phyloP scores from a whole-genome alignment of 1,284 basidiomycete genomes.

The Sanghuangporus sanghuang region DNA sequence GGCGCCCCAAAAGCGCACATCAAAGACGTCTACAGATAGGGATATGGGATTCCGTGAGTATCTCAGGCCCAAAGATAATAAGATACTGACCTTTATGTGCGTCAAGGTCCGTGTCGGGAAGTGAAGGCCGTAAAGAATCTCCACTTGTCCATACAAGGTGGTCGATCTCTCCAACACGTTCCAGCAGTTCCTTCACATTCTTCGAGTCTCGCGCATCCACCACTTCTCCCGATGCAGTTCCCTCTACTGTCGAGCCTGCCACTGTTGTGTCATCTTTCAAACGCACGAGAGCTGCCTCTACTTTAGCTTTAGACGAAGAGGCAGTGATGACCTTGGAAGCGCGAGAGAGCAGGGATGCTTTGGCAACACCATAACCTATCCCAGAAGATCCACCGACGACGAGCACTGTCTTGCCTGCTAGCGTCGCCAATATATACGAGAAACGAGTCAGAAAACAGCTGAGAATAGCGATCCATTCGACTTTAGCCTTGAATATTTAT shows the following conservation, averaged over 20 bases:
- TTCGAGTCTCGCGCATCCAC: conserved; percentile 14
- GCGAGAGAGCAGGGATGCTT: conserved; percentile 7
- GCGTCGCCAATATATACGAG: background rate
- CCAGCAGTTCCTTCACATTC: conserved; percentile 14
- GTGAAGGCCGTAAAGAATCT: conserved; percentile 4
- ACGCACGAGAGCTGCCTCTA: conserved; percentile 2
- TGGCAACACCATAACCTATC: conserved; percentile 16
- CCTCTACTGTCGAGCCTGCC: background rate
- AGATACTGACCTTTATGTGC: conserved; percentile 8
- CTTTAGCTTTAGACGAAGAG: conserved; percentile 13
- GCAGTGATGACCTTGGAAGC: conserved; percentile 16
- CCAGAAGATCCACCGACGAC: conserved; percentile 17
- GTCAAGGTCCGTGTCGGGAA: conserved; percentile 15
- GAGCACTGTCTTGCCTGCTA: conserved; percentile 12
- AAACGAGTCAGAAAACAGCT: too few species aligned
- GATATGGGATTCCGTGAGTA: conserved; percentile 17
- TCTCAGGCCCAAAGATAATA: conserved; percentile 18
- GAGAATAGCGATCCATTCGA: too few species aligned
- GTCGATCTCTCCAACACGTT: conserved; percentile 18
- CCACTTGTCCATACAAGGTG: conserved; percentile 22
- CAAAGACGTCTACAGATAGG: conserved; percentile 14
- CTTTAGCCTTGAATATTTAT: too few species aligned
- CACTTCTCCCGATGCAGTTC: conserved; percentile 14
- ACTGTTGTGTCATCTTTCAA: conserved; percentile 6
- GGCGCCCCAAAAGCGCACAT: conserved; percentile 23